These are phyloP conservation scores for Saccharata proteae DNA, from an alignment of 2,329 filamentous ascomycete species.

Conservation along the genomic window DNA sequence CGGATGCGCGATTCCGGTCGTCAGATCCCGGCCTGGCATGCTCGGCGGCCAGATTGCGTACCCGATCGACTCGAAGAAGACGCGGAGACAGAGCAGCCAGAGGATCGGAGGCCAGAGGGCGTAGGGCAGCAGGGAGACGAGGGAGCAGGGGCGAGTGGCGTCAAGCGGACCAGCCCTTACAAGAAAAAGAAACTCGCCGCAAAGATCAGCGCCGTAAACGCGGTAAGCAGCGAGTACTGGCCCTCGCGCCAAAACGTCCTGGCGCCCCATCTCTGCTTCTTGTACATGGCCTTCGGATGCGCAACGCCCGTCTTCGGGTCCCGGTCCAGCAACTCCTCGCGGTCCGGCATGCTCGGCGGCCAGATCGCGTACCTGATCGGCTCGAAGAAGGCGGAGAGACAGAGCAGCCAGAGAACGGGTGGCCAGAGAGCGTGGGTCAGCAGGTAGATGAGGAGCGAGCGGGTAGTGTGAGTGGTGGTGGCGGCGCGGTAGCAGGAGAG, in stretches of 20 bases:
- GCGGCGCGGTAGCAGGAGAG: constrained; percentile 19
- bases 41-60: constrained; percentile 8
- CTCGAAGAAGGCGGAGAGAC: constrained; percentile 13
- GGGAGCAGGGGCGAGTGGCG: constrained; percentile 27
- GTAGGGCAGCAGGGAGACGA: constrained; percentile 45
- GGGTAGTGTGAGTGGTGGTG: constrained; percentile 28
- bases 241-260: not conserved
- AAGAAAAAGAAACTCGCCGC: constrained; percentile 1
- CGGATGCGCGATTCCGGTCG: constrained; percentile 8
- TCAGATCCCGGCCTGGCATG: constrained; percentile 6
- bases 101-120: constrained; percentile 51
- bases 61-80: constrained; percentile 2
- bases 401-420: constrained; percentile 45
- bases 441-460: constrained; percentile 38
- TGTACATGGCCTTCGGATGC: constrained; percentile 6
- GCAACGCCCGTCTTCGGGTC: constrained; percentile 8
- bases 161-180: too few relatives aligned
- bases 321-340: constrained; percentile 7
- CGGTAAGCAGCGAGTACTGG: not conserved
- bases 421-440: constrained; percentile 52
- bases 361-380: constrained; percentile 7
- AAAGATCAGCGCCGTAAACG: not conserved
- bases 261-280: constrained; percentile 18
- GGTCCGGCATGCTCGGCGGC: constrained; percentile 7
- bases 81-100: constrained; percentile 36